These are phyloP conservation scores for Babesia bigemina DNA, from an alignment of 169 alveolate species.

Conservation along the genomic window DNA sequence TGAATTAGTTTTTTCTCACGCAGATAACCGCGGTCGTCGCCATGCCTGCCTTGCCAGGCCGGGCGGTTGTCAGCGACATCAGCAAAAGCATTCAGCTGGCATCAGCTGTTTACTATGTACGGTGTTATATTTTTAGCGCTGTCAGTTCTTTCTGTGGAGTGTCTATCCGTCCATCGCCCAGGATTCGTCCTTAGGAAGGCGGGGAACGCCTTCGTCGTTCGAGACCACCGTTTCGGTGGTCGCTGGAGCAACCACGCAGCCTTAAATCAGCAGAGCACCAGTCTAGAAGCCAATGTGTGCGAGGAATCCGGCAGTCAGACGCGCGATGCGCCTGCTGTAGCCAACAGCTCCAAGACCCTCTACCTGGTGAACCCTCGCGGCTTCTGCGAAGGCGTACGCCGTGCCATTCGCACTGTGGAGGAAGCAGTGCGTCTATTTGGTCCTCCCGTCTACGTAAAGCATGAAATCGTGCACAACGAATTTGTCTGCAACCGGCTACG, in stretches of 20 bases:
- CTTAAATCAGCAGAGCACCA: background rate
- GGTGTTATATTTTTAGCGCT: background rate
- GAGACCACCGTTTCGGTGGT: background rate
- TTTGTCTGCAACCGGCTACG: conserved; percentile 78
- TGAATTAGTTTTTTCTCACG: background rate
- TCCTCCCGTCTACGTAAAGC: conserved; percentile 81
- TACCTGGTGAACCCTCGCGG: conserved; percentile 80
- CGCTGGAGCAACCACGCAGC: background rate
- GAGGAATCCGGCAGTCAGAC: background rate
- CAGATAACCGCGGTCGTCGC: background rate
- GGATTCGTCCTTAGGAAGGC: conserved; percentile 8
- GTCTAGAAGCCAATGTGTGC: conserved; percentile 7
- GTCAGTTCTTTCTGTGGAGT: background rate
- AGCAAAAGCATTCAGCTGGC: background rate
- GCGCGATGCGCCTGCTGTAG: background rate
- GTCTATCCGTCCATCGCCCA: conserved; percentile 1
- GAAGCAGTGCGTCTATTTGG: conserved; percentile 78
- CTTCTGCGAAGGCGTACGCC: conserved; percentile 83
- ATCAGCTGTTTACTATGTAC: conserved; percentile 9
- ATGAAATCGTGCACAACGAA: conserved; percentile 84
- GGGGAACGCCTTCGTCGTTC: background rate
- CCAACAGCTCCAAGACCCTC: conserved; percentile 37
- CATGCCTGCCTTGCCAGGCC: background rate
- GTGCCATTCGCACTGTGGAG: conserved; percentile 84
- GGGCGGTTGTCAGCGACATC: no score